Conservation (phyloP, 108 stramenopile species). For the Cyclotella atomus region DNA sequence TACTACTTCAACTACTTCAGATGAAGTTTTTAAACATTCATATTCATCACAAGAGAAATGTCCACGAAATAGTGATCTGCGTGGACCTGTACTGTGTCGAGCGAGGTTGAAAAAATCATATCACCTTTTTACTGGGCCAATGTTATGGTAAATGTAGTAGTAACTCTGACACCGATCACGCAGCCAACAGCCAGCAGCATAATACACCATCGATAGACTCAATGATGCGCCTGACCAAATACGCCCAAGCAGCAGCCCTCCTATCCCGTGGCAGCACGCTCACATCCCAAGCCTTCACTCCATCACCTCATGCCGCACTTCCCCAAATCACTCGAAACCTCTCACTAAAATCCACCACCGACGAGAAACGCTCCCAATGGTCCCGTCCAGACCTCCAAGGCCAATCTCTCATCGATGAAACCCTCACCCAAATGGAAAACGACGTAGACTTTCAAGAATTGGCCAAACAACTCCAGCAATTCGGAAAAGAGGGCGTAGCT, state of each 20-base stretch:
- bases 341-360: conserved; percentile 18
- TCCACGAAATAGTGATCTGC: no score
- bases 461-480: conserved; percentile 44
- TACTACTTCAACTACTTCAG: no score
- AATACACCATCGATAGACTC: neutral
- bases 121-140: neutral
- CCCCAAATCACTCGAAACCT: neutral
- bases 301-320: neutral
- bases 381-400: conserved; percentile 23
- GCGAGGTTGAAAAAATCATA: neutral
- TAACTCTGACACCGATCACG: neutral
- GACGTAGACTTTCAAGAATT: conserved; percentile 80
- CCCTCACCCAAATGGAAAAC: conserved; percentile 62
- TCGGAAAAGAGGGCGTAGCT: conserved; percentile 72
- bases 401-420: conserved; percentile 67
- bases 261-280: conserved; percentile 8
- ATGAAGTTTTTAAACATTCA: no score
- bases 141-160: neutral
- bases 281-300: conserved; percentile 27
- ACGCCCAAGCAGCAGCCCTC: conserved; percentile 36
- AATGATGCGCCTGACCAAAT: conserved; percentile 9
- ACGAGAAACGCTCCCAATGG: conserved; percentile 23
- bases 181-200: neutral
- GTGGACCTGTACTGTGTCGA: no score
- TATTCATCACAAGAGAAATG: no score